These are phyloP conservation scores for Pleoardoris graminearum DNA, from an alignment of 2,329 filamentous ascomycete species.

Conservation along the genomic window DNA sequence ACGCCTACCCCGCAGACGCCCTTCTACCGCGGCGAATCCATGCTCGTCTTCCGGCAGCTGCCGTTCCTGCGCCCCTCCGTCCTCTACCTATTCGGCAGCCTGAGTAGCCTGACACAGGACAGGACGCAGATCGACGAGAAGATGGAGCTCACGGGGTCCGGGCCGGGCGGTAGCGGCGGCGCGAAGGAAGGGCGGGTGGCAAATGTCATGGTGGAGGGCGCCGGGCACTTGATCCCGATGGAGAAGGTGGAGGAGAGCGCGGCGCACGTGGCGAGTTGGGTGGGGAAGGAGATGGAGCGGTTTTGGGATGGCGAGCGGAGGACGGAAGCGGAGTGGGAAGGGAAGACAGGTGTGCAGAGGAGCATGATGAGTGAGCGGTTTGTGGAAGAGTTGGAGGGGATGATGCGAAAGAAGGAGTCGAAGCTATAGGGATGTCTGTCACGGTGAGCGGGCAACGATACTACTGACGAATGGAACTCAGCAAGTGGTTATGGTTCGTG, in stretches of 20 bases:
- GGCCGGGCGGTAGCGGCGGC: slow-evolving; percentile 69
- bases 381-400: slow-evolving; percentile 32
- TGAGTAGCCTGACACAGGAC: slow-evolving; percentile 58
- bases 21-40: slow-evolving; percentile 70
- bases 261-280: slow-evolving; percentile 49
- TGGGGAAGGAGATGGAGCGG: slow-evolving; percentile 42
- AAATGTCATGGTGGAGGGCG: slow-evolving; percentile 64
- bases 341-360: slow-evolving; percentile 34
- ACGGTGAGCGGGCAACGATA: too few species aligned
- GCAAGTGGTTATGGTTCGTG: too few species aligned
- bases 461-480: too few species aligned
- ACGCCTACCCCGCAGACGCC: slow-evolving; percentile 48
- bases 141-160: slow-evolving; percentile 65
- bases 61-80: slow-evolving; percentile 65
- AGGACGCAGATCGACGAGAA: slow-evolving; percentile 60
- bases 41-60: slow-evolving; percentile 60
- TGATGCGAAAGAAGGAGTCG: slow-evolving; percentile 25
- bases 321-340: slow-evolving; percentile 38
- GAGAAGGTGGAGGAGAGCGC: slow-evolving; percentile 73
- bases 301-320: slow-evolving; percentile 42
- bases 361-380: slow-evolving; percentile 33
- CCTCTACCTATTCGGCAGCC: slow-evolving; percentile 70
- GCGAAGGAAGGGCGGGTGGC: slow-evolving; percentile 66
- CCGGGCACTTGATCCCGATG: slow-evolving; percentile 83
- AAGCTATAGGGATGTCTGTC: slow-evolving; percentile 24